These are phyloP conservation scores for Aurifilum marmelostoma DNA, from an alignment of 2,329 filamentous ascomycete genomes.

Conservation along the genomic window DNA sequence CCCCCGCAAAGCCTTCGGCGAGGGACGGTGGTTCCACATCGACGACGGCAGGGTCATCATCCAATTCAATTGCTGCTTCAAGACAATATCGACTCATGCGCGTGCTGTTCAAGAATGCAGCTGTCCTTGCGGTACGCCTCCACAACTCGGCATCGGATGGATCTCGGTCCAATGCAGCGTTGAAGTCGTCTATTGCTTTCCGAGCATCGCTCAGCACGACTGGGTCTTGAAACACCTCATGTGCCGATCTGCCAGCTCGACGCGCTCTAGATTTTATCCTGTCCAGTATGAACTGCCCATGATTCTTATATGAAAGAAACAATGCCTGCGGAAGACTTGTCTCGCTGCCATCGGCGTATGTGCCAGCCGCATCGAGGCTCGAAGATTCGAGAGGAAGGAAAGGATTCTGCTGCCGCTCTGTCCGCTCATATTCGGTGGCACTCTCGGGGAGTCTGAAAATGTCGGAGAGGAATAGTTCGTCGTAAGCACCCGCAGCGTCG, in stretches of 20 bases:
- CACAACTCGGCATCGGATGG: constrained; percentile 70
- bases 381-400: constrained; percentile 51
- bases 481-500: constrained; percentile 80
- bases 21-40: constrained; percentile 66
- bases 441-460: constrained; percentile 93
- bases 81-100: constrained; percentile 65
- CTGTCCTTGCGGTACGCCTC: constrained; percentile 62
- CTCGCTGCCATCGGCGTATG: constrained; percentile 72
- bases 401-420: constrained; percentile 59
- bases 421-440: constrained; percentile 78
- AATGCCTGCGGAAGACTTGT: constrained; percentile 87
- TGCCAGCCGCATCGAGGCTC: constrained; percentile 58
- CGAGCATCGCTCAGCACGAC: constrained; percentile 44
- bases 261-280: constrained; percentile 59
- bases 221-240: constrained; percentile 42
- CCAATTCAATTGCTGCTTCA: constrained; percentile 68
- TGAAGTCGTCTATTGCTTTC: constrained; percentile 60
- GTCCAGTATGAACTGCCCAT: constrained; percentile 90
- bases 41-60: constrained; percentile 65
- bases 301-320: constrained; percentile 93
- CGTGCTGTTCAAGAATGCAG: constrained; percentile 58
- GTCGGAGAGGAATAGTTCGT: constrained; percentile 83
- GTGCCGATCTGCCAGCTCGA: constrained; percentile 32
- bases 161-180: constrained; percentile 63
- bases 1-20: constrained; percentile 65